Percentiles rank a stretch among this genome's conserved stretches.
phyloP scores from a whole-genome alignment of 495 filamentous ascomycete genomes.

The Amphirosellinia nigrospora region DNA sequence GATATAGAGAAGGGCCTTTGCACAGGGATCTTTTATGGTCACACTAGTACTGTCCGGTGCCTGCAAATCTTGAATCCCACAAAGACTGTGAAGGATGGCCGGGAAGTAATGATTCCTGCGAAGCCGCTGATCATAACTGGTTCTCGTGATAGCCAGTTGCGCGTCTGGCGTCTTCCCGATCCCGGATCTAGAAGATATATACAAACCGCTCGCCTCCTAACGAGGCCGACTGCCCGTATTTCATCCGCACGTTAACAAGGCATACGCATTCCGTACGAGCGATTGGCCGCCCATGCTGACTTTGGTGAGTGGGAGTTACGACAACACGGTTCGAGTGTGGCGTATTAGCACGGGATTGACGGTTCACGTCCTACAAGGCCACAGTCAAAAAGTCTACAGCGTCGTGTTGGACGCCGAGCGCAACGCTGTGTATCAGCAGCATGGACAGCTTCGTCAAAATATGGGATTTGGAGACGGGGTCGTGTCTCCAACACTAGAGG shows the following conservation, averaged over 20 bases:
- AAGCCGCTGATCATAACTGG: conserved; percentile 96
- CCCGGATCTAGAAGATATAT: conserved; percentile 74
- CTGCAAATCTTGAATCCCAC: conserved; percentile 92
- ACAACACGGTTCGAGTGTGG: conserved; percentile 96
- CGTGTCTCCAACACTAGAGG: conserved; percentile 89
- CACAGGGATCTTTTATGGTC: conserved; percentile 94
- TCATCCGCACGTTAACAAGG: conserved; percentile 83
- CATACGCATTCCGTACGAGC: conserved; percentile 96
- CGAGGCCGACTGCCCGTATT: conserved; percentile 90
- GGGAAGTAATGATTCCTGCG: conserved; percentile 83
- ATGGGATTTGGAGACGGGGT: conserved; percentile 92
- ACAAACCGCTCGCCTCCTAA: conserved; percentile 74
- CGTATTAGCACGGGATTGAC: conserved; percentile 93
- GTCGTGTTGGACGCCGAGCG: conserved; percentile 92
- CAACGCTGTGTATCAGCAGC: conserved; percentile 93
- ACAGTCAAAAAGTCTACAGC: conserved; percentile 94
- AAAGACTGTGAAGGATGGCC: conserved; percentile 74
- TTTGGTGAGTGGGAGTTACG: conserved; percentile 98
- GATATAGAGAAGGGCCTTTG: conserved; percentile 91
- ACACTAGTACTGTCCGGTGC: conserved; percentile 96
- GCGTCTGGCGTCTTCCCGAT: conserved; percentile 95
- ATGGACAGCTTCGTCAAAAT: conserved; percentile 99
- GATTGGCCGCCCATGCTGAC: conserved; percentile 96
- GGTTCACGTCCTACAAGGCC: conserved; percentile 85
- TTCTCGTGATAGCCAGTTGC: conserved; percentile 90